These are phyloP conservation scores for Ormosia semicastrata DNA, from an alignment of 306 rosid genomes.

Conservation along the genomic window DNA sequence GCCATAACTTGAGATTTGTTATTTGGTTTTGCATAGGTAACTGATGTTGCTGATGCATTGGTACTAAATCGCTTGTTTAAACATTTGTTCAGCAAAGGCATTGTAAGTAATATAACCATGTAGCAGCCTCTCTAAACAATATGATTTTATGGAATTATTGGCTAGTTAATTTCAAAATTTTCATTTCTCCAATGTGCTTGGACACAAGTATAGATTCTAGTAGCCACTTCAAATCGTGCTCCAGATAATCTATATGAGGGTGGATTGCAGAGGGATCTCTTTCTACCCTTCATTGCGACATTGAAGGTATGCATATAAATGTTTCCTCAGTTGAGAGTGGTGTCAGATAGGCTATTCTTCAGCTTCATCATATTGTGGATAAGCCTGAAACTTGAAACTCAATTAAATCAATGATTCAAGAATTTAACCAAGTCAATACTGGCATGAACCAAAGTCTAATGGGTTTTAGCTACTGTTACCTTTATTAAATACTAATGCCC, in stretches of 20 bases:
- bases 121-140: background rate
- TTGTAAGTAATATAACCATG: conserved; percentile 55
- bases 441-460: conserved; percentile 1
- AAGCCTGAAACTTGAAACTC: background rate
- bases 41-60: conserved; percentile 98
- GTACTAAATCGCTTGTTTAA: conserved; percentile 76
- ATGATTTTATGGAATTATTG: conserved; percentile 16
- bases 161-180: conserved; percentile 16
- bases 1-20: conserved; percentile 20
- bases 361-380: conserved; percentile 8
- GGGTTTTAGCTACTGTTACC: conserved; percentile 1
- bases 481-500: background rate
- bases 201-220: conserved; percentile 74
- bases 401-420: background rate
- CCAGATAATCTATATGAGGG: conserved; percentile 93
- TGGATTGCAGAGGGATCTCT: conserved; percentile 96
- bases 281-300: conserved; percentile 81
- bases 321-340: background rate
- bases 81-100: conserved; percentile 78
- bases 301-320: conserved; percentile 60
- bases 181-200: conserved; percentile 31
- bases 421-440: conserved; percentile 8
- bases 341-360: conserved; percentile 14
- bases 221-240: conserved; percentile 94
- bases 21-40: conserved; percentile 57